phyloP scores from a whole-genome alignment of 805 yeast species.

The Cyberlindnera misumaiensis region DNA sequence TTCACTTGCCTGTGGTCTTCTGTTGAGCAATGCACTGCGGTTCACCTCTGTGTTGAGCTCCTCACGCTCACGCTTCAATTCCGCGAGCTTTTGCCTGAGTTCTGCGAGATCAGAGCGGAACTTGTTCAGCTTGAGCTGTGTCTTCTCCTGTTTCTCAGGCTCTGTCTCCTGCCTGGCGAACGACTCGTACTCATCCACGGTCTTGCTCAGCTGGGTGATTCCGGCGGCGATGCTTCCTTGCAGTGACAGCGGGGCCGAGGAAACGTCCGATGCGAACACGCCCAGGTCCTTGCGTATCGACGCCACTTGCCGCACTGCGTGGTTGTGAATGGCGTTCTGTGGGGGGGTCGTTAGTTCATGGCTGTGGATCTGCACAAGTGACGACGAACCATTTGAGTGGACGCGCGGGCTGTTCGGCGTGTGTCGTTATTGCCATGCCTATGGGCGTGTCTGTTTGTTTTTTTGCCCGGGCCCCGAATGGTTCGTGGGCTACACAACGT shows the following conservation, averaged over 20 bases:
- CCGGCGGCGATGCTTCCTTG: constrained; percentile 80
- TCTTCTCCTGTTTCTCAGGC: constrained; percentile 48
- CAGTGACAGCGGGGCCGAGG: constrained; percentile 65
- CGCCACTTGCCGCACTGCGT: constrained; percentile 81
- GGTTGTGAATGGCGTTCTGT: constrained; percentile 80
- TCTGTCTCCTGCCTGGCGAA: constrained; percentile 53
- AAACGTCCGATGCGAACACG: constrained; percentile 56
- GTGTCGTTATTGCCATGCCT: no score
- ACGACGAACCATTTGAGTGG: no score
- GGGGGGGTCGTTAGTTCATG: neutral
- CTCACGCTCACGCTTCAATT: constrained; percentile 30
- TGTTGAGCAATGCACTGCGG: constrained; percentile 38
- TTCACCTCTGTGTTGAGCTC: constrained; percentile 31
- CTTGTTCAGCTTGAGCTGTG: constrained; percentile 51
- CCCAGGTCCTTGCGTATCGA: constrained; percentile 62
- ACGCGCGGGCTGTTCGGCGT: no score
- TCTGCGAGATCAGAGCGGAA: constrained; percentile 38
- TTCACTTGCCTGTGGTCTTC: constrained; percentile 19
- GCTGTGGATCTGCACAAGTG: no score
- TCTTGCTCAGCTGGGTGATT: constrained; percentile 64
- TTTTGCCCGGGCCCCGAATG: no score
- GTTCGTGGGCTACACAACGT: no score
- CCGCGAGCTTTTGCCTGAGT: constrained; percentile 26
- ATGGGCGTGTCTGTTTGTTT: no score
- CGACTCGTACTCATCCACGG: constrained; percentile 61